These are phyloP conservation scores for Erodium moschatum DNA, from an alignment of 441 rosid species.

Conservation along the genomic window DNA sequence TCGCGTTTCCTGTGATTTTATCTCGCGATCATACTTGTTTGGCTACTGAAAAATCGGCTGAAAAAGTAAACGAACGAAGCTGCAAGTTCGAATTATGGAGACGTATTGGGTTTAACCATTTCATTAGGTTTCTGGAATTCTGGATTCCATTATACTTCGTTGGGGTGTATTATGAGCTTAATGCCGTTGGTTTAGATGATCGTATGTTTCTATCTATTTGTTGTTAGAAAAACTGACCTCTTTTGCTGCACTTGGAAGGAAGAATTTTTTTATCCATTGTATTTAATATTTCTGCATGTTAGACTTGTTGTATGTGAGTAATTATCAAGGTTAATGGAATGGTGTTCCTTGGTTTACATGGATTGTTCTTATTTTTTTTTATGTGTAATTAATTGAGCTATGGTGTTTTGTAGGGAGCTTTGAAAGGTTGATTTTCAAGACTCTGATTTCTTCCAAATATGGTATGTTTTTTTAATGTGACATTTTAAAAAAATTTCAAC, in stretches of 20 bases:
- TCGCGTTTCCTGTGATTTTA: neutral
- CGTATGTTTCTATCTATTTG: neutral
- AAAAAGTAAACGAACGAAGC: neutral
- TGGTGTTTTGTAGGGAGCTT: conserved; percentile 5
- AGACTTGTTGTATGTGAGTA: neutral
- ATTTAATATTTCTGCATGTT: neutral
- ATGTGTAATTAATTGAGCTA: neutral
- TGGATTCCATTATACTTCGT: neutral
- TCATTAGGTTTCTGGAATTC: neutral
- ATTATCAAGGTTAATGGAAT: neutral
- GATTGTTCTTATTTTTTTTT: neutral
- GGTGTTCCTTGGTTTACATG: neutral
- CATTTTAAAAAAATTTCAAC: no score
- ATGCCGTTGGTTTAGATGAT: conserved; percentile 1
- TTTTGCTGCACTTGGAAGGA: neutral
- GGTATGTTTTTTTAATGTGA: neutral
- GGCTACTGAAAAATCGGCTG: neutral
- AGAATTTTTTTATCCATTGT: neutral
- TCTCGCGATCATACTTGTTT: neutral
- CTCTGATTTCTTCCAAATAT: neutral
- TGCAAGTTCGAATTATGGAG: neutral
- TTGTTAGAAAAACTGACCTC: neutral
- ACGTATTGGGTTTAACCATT: neutral
- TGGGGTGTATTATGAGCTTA: neutral
- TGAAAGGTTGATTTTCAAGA: conserved; percentile 2